Percentiles rank a stretch among this genome's conserved stretches.
phyloP scores from a whole-genome alignment of 352 stramenopile species.

The Globisporangium cystogenes region DNA sequence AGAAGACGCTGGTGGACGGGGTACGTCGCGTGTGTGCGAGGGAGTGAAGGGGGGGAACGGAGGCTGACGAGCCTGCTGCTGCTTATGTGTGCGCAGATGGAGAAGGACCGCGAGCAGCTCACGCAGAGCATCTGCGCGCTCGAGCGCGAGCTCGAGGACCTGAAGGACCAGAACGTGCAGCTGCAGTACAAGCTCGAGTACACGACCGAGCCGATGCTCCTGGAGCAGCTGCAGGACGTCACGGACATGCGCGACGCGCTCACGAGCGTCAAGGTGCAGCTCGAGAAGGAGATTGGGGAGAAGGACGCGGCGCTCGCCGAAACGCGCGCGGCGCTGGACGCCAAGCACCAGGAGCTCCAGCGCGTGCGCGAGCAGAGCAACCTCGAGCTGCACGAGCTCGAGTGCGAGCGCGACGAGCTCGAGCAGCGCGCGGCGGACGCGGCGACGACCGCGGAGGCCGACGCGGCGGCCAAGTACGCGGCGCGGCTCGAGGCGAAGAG shows the following conservation, averaged over 20 bases:
- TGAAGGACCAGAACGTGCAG: conserved; percentile 80
- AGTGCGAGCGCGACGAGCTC: conserved; percentile 23
- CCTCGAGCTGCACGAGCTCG: conserved; percentile 30
- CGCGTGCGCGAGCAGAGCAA: conserved; percentile 29
- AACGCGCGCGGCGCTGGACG: conserved; percentile 23
- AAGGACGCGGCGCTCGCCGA: conserved; percentile 53
- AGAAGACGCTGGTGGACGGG: conserved; percentile 76
- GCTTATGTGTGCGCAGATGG: conserved; percentile 38
- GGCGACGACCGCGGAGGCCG: conserved; percentile 19
- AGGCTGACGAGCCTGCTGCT: too few relatives aligned
- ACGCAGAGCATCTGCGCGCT: conserved; percentile 29
- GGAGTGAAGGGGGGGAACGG: too few relatives aligned
- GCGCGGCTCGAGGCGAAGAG: conserved; percentile 35
- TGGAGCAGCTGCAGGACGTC: conserved; percentile 72
- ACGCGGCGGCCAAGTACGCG: conserved; percentile 20
- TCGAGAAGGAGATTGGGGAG: conserved; percentile 58
- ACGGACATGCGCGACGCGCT: conserved; percentile 79
- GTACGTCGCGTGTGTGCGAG: conserved; percentile 11
- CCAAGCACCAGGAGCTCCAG: conserved; percentile 34
- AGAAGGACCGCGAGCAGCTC: conserved; percentile 64
- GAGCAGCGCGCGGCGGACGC: conserved; percentile 32
- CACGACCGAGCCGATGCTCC: conserved; percentile 75
- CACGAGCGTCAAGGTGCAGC: conserved; percentile 58
- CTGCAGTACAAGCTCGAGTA: conserved; percentile 83
- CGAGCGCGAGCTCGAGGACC: conserved; percentile 57